phyloP scores from a whole-genome alignment of 1,284 basidiomycete species.

The Ganoderma boninense region DNA sequence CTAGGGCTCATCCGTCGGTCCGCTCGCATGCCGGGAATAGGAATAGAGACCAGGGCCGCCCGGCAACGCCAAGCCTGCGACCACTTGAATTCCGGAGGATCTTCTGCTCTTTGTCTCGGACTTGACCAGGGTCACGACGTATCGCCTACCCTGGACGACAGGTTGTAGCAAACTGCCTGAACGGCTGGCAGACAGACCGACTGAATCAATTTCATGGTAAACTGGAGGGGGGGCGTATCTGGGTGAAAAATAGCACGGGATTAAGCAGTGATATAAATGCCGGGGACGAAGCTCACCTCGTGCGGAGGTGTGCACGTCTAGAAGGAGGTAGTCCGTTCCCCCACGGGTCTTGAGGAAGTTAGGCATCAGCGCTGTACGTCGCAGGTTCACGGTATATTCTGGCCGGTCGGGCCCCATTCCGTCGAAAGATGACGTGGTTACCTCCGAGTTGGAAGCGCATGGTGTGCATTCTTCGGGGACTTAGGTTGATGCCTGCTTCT shows the following conservation, averaged over 20 bases:
- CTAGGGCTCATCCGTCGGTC: not conserved
- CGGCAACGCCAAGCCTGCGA: no score
- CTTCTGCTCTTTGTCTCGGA: not conserved
- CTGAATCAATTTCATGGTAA: no score
- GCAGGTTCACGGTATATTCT: not conserved
- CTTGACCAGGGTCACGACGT: not conserved
- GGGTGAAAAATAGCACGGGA: not conserved
- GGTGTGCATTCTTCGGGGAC: not conserved
- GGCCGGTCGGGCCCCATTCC: not conserved
- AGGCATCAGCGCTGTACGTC: not conserved
- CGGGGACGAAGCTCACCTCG: not conserved
- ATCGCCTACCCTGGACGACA: not conserved
- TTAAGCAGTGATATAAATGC: not conserved
- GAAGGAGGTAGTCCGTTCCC: not conserved
- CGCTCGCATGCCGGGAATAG: not conserved
- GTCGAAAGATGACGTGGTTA: not conserved
- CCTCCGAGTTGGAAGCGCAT: not conserved
- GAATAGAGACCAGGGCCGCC: not conserved
- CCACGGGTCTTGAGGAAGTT: not conserved
- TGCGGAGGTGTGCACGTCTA: not conserved
- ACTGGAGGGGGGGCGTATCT: not conserved
- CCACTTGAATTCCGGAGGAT: not conserved
- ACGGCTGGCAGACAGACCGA: no score
- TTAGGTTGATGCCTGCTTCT: not conserved
- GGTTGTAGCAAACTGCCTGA: not conserved